phyloP scores from a whole-genome alignment of 1,284 basidiomycete genomes.

The Cryptococcus jaspeensis region DNA sequence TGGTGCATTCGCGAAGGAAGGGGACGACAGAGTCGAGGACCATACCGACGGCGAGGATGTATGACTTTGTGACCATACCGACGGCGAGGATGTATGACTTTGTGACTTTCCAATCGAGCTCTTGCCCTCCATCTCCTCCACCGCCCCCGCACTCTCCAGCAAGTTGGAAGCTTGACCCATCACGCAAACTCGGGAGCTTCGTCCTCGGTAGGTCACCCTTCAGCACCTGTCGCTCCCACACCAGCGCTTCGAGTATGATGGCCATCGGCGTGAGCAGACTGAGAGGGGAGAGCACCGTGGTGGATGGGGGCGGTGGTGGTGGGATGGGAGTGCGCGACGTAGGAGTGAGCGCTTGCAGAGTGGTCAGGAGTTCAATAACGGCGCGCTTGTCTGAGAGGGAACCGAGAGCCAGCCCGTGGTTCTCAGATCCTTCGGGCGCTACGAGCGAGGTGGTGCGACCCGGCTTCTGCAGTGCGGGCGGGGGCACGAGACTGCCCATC shows the following conservation, averaged over 20 bases:
- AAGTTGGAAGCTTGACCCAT: slow-evolving; percentile 15
- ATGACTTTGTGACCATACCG: slow-evolving; percentile 16
- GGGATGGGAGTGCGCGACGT: slow-evolving; percentile 9
- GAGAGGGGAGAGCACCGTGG: slow-evolving; percentile 19
- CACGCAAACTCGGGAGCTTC: slow-evolving; percentile 19
- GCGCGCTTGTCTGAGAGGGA: neutral
- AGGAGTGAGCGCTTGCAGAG: slow-evolving; percentile 22
- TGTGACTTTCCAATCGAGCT: slow-evolving; percentile 30
- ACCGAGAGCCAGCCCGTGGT: slow-evolving; percentile 4
- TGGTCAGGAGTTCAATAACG: slow-evolving; percentile 13
- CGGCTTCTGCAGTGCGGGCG: neutral
- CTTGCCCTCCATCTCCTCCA: slow-evolving; percentile 4
- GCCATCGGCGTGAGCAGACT: slow-evolving; percentile 29
- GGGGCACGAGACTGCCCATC: neutral
- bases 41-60: slow-evolving; percentile 23
- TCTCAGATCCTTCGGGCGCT: neutral
- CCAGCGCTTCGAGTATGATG: slow-evolving; percentile 35
- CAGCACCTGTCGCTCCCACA: slow-evolving; percentile 26
- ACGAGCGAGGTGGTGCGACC: slow-evolving; percentile 6
- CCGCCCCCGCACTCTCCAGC: neutral
- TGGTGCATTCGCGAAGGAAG: slow-evolving; percentile 6
- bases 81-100: slow-evolving; percentile 24
- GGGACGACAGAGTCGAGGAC: slow-evolving; percentile 22
- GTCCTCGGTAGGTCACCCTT: neutral
- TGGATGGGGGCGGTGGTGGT: slow-evolving; percentile 7